Evolutionary conservation across 495 filamentous ascomycete species (phyloP).

Genomic region (Chaetomium tenue): DNA sequence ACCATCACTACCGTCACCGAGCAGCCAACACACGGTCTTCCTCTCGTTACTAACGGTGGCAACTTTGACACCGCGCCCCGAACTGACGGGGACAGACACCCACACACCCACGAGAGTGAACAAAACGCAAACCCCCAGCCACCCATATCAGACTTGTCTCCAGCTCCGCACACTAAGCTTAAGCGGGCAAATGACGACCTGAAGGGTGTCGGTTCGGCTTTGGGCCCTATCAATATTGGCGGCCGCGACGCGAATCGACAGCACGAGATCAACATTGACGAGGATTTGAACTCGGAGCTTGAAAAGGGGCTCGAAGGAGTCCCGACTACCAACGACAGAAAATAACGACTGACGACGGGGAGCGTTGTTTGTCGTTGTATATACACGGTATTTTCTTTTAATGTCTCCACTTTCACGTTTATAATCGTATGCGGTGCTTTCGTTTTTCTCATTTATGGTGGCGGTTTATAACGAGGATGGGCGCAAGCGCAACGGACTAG

Average conservation of each 20-base stretch:
- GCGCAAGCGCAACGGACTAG: neutral
- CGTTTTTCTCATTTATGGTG: neutral
- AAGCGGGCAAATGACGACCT: constrained; percentile 20
- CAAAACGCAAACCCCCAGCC: too few species aligned
- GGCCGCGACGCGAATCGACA: constrained; percentile 2
- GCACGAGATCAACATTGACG: neutral
- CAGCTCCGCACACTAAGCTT: neutral
- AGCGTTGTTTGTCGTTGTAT: neutral
- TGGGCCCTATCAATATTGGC: neutral
- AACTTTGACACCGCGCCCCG: neutral
- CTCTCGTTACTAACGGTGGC: neutral
- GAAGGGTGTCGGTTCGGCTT: constrained; percentile 29
- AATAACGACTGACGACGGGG: neutral
- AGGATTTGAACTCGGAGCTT: constrained; percentile 2
- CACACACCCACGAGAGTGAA: neutral
- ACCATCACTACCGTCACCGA: neutral
- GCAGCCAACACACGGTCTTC: neutral
- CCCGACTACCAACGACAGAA: neutral
- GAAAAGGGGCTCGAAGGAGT: neutral
- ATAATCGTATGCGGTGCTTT: neutral
- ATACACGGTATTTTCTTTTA: constrained; percentile 11
- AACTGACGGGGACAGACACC: neutral
- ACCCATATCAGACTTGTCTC: neutral
- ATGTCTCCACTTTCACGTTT: neutral
- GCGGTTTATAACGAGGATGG: neutral